Evolutionary conservation across 2,329 filamentous ascomycete genomes (phyloP).

Genomic region (Aaosphaeria pasadenensis): DNA sequence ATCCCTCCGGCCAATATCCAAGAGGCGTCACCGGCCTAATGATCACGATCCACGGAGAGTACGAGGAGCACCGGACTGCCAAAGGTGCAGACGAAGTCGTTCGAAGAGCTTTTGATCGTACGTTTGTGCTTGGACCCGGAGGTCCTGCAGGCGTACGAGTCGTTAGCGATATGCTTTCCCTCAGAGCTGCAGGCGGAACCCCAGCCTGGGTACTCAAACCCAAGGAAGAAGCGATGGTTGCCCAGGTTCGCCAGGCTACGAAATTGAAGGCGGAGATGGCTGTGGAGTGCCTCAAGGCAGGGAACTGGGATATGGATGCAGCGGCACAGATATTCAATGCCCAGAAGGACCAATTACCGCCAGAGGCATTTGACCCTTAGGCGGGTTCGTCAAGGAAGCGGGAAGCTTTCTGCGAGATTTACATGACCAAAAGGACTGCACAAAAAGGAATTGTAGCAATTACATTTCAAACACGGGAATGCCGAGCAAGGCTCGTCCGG

Average conservation of each 20-base stretch:
- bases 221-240: constrained; percentile 65
- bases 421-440: too few relatives aligned
- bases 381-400: too few relatives aligned
- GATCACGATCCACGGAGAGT: constrained; percentile 79
- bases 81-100: constrained; percentile 53
- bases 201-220: constrained; percentile 46
- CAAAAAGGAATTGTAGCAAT: too few relatives aligned
- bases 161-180: constrained; percentile 72
- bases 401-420: too few relatives aligned
- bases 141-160: constrained; percentile 67
- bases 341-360: constrained; percentile 2
- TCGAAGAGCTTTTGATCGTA: constrained; percentile 74
- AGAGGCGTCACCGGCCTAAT: constrained; percentile 74
- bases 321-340: constrained; percentile 43
- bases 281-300: constrained; percentile 75
- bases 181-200: constrained; percentile 64
- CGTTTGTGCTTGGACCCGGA: constrained; percentile 75
- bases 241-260: constrained; percentile 72
- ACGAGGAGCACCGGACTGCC: constrained; percentile 63
- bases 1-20: constrained; percentile 61
- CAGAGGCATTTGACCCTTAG: constrained; percentile 1
- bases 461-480: too few relatives aligned
- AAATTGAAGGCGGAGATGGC: constrained; percentile 78
- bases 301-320: constrained; percentile 74
- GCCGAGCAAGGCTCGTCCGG: too few relatives aligned